Evolutionary conservation across 1,284 basidiomycete species (phyloP).

Genomic region (Austroboletus novae-zelandiae): DNA sequence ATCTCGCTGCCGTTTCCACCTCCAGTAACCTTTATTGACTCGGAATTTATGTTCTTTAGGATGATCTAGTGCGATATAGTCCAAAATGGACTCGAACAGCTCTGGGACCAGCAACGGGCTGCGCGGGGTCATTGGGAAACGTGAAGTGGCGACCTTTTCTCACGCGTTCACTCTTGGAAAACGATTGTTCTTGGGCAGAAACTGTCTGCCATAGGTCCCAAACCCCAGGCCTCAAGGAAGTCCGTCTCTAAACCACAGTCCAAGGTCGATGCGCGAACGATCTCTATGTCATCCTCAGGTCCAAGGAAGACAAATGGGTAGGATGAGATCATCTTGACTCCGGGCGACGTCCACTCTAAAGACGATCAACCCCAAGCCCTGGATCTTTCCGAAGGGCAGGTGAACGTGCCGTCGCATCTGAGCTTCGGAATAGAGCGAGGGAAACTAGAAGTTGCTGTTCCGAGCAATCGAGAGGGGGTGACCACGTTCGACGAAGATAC

Average conservation of each 20-base stretch:
- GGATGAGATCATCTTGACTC: constrained; percentile 57
- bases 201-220: constrained; percentile 45
- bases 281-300: constrained; percentile 36
- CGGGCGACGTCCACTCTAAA: constrained; percentile 43
- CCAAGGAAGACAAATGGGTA: constrained; percentile 63
- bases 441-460: constrained; percentile 58
- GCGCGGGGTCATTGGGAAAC: no score
- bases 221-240: constrained; percentile 36
- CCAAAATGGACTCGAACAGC: background rate
- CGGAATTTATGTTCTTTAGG: background rate
- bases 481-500: constrained; percentile 19
- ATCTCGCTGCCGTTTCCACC: background rate
- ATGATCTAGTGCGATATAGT: background rate
- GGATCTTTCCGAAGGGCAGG: constrained; percentile 28
- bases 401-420: constrained; percentile 47
- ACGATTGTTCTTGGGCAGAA: constrained; percentile 26
- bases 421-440: constrained; percentile 62
- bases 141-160: background rate
- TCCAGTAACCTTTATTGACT: background rate
- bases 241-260: constrained; percentile 49
- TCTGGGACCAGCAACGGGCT: constrained; percentile 1
- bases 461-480: constrained; percentile 35
- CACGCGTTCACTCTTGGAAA: background rate
- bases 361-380: constrained; percentile 12
- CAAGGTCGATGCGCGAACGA: constrained; percentile 44